phyloP scores from a whole-genome alignment of 2,329 filamentous ascomycete genomes.

The Fusarium multiceps region DNA sequence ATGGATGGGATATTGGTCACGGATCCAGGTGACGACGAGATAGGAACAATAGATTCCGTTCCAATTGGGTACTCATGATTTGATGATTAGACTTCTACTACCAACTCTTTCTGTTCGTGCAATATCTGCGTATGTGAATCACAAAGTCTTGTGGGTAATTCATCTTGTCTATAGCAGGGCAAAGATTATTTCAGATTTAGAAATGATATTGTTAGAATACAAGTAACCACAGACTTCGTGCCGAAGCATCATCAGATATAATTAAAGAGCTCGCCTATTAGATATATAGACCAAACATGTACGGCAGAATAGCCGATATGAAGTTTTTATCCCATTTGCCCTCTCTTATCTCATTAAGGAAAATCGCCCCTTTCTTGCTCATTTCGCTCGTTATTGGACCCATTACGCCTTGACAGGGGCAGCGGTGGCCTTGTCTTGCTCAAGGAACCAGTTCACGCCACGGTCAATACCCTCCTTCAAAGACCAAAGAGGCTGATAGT shows the following conservation, averaged over 20 bases:
- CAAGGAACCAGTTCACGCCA: slow-evolving; percentile 65
- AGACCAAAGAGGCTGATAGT: slow-evolving; percentile 74
- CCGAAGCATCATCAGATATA: slow-evolving; percentile 5
- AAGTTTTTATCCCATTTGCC: slow-evolving; percentile 3
- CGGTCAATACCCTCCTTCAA: slow-evolving; percentile 72
- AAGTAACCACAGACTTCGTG: not conserved
- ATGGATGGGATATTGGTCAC: slow-evolving; percentile 42
- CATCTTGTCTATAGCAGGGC: not conserved
- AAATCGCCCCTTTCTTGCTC: not conserved
- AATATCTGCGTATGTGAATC: not conserved
- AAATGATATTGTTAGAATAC: not conserved
- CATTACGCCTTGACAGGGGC: slow-evolving; percentile 41
- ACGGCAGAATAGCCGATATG: slow-evolving; percentile 7
- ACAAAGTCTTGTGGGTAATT: not conserved
- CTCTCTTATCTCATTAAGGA: slow-evolving; percentile 9
- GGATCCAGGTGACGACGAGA: slow-evolving; percentile 34
- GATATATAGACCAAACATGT: slow-evolving; percentile 22
- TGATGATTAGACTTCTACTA: slow-evolving; percentile 7
- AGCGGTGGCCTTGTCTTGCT: slow-evolving; percentile 57
- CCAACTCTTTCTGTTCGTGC: not conserved
- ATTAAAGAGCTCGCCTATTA: slow-evolving; percentile 23
- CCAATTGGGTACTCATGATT: slow-evolving; percentile 41
- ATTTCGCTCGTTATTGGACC: not conserved
- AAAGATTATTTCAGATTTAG: not conserved
- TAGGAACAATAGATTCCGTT: slow-evolving; percentile 47